Evolutionary conservation across 73 alveolate species (phyloP), one percentile per base, ranked within the genome.

Genomic region (Paramecium sexaurelia): DNA sequence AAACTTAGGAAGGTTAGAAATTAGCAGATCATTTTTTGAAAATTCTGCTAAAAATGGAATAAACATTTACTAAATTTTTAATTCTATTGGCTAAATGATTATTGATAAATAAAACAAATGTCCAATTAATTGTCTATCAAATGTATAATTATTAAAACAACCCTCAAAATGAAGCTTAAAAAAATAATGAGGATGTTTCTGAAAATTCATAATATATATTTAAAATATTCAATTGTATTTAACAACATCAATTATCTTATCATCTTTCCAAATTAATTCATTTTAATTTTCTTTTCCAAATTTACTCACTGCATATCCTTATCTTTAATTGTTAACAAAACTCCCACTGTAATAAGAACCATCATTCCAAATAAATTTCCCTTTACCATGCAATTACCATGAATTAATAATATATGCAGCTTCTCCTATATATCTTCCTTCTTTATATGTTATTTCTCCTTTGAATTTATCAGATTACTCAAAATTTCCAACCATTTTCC

Each of bases 1-100:
- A 56, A 17, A 33, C 41, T 39, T 83, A 56, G 27, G 94, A 88
- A 36, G 94, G 94, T n/a, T 29, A 88, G n/a, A 45, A 43, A 39
- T 82, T 88, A 5, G 94, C 94, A 37, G 41, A 88, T 39, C 45
- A 35, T 88, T 88, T 82, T 69, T 69, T 88, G 94, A 88, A 67
- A 68, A 90, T 6, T 68, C 91, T 13, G 94, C 94, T 19, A 88
- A 69, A 33, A 66, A 66, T 20, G 87, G 87, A 11, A 71, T 32
- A 1, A 88, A 88, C 27, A 69, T 88, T 11, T 68, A 20, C 10
- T 43, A 88, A 71, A 41, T 88, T n/a, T 69, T 88, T 51, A 84
- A 88, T 68, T 35, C 47, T 20, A 69, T 57, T 68, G 94, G 83
- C n/a, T 69, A 57, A 88, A 37, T 37, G 35, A 75, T 88, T 20